A percentile compares a stretch with the other conserved stretches of the same genome.
Conservation (phyloP, 2,329 filamentous ascomycete species). For the Phaeosphaeriaceae sp. region DNA sequence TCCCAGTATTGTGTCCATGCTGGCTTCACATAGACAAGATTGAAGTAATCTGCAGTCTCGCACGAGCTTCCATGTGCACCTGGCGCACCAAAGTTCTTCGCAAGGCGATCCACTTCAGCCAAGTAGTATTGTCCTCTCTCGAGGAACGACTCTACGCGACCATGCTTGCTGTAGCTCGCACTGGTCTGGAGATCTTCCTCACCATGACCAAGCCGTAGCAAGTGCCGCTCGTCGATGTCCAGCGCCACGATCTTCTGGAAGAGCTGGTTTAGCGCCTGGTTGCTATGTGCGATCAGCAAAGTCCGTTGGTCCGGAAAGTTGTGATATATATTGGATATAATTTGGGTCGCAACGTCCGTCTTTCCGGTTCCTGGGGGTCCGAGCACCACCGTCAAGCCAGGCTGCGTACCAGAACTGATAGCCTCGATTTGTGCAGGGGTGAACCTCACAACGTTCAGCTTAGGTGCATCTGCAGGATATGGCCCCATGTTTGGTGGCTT, state of each 20-base stretch:
- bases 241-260: conserved; percentile 98
- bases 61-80: conserved; percentile 96
- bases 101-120: conserved; percentile 83
- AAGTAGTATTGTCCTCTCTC: conserved; percentile 83
- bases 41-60: conserved; percentile 97
- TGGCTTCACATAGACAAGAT: conserved; percentile 87
- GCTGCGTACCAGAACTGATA: conserved; percentile 91
- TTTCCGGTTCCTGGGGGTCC: conserved; percentile 97
- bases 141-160: conserved; percentile 92
- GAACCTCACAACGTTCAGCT: conserved; percentile 83
- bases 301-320: conserved; percentile 95
- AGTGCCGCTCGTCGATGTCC: conserved; percentile 93
- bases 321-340: conserved; percentile 98
- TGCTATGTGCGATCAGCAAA: conserved; percentile 92
- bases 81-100: conserved; percentile 81
- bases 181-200: conserved; percentile 92
- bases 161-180: conserved; percentile 89
- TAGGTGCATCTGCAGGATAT: conserved; percentile 84
- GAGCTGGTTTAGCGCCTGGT: conserved; percentile 95
- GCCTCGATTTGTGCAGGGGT: conserved; percentile 91
- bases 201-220: conserved; percentile 90
- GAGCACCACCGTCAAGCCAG: conserved; percentile 90
- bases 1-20: conserved; percentile 87
- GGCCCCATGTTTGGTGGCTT: conserved; percentile 87
- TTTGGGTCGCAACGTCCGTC: conserved; percentile 98